Conservation (phyloP, 495 filamentous ascomycete species). For the Podospora pseudopauciseta region DNA sequence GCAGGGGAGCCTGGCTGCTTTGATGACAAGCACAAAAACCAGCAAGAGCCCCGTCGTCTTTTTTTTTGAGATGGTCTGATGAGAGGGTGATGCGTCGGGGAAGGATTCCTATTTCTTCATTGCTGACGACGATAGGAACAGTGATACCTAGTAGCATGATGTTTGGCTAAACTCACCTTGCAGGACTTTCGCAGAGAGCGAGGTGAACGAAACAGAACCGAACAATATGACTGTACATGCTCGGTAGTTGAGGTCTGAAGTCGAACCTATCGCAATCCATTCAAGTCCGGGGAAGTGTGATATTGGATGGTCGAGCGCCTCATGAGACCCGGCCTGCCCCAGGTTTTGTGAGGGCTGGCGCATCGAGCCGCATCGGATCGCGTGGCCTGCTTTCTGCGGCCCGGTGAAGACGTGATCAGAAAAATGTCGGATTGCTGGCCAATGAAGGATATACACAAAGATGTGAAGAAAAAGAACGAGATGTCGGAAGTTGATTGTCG, state of each 20-base stretch:
- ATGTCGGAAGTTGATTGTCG: neutral
- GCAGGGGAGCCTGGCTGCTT: constrained; percentile 7
- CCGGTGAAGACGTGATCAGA: neutral
- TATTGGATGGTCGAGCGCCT: constrained; percentile 1
- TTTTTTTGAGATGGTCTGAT: neutral
- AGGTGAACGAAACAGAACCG: neutral
- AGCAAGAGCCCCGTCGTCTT: constrained; percentile 10
- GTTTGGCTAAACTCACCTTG: neutral
- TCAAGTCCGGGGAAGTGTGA: constrained; percentile 1
- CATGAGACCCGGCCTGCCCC: constrained; percentile 2
- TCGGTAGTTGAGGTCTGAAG: neutral
- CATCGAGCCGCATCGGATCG: neutral
- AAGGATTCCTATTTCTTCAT: neutral
- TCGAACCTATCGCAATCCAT: neutral
- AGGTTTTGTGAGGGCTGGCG: neutral
- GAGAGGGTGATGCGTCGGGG: neutral
- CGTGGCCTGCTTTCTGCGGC: neutral
- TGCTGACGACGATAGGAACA: neutral
- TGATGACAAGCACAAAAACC: constrained; percentile 6
- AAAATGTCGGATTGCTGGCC: neutral
- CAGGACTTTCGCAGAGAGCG: neutral
- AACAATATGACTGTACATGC: neutral
- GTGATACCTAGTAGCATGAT: neutral
- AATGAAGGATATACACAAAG: neutral
- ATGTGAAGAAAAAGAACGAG: neutral